Conservation (phyloP, 805 yeast genomes). For the Cyberlindnera americana region DNA sequence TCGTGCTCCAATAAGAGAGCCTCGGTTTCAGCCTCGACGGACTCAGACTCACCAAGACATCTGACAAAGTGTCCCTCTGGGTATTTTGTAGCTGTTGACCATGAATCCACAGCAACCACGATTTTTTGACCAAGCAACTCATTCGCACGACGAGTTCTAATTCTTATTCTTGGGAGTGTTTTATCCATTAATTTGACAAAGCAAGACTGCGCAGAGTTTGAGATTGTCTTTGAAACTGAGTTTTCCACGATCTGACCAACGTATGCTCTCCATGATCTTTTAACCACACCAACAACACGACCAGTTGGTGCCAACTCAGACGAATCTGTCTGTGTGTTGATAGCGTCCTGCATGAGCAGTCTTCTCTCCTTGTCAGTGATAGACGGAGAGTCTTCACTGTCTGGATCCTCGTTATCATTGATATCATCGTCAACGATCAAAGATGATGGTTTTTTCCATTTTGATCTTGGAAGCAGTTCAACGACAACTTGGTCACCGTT, state of each 20-base stretch:
- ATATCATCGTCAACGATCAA: slow-evolving; percentile 59
- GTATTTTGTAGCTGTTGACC: slow-evolving; percentile 80
- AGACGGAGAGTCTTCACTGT: slow-evolving; percentile 37
- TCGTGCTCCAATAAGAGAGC: slow-evolving; percentile 92
- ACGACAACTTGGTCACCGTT: slow-evolving; percentile 90
- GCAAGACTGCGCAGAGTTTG: slow-evolving; percentile 71
- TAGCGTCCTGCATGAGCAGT: slow-evolving; percentile 73
- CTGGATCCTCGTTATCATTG: slow-evolving; percentile 34
- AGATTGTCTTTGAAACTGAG: slow-evolving; percentile 55
- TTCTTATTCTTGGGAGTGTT: slow-evolving; percentile 80
- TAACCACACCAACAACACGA: slow-evolving; percentile 77
- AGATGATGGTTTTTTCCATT: slow-evolving; percentile 86
- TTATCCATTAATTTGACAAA: slow-evolving; percentile 88
- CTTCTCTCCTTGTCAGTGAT: slow-evolving; percentile 70
- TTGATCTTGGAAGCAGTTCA: slow-evolving; percentile 76
- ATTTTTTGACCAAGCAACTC: slow-evolving; percentile 86
- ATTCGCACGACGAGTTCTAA: slow-evolving; percentile 80
- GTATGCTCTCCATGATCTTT: slow-evolving; percentile 93
- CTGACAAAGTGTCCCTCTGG: slow-evolving; percentile 97
- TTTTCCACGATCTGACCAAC: slow-evolving; percentile 89
- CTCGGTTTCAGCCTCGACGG: slow-evolving; percentile 93
- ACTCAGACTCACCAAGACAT: slow-evolving; percentile 83
- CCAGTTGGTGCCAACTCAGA: slow-evolving; percentile 84
- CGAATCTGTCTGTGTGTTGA: slow-evolving; percentile 52
- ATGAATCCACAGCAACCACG: slow-evolving; percentile 86